Base-by-base conservation (phyloP, 371 early-diverging fungal species). In the Mucor ambiguus region DNA sequence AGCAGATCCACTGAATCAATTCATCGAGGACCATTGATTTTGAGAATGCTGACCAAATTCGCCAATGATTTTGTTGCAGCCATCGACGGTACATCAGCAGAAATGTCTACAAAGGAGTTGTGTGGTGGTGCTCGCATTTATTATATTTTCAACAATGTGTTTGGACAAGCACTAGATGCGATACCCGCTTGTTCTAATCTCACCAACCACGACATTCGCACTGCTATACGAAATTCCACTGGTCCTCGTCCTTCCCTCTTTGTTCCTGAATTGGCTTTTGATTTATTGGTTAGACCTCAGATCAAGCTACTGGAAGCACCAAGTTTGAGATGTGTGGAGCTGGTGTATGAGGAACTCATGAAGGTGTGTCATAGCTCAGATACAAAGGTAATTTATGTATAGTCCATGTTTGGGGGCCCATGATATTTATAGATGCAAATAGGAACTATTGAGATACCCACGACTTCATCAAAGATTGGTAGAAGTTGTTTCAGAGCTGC, bases 231-330 rank as follows among this genome's bases (percentile, higher is more conserved):
- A 59, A 96, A 97, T 78, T 92, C 95, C 4, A 93, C 91, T 4
- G 96, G 95, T 16, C 95, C 95, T 18, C 82, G 94, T 5, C 89
- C 94, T 10, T 91, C 92, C 8, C 81, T 95, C 28, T 93, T 96
- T 85, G 94, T 97, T 16, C 93, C 94, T 8, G 96, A 97, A 73
- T 79, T 89, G 56, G 93, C 96, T 0, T 97, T 96, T 85, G 94
- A 96, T 73, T 79, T 94, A 41, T 71, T 95, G 54, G 93, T 95
- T 44, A 91, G 92, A 69, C 92, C 92, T 32, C 94, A 93, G 75
- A 93, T 96, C 64, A 85, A 87, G 63, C 66, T 88, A 22, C 81
- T 96, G 32, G 92, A 94, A 69, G 83, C 90, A 12, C 95, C 96
- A n/a, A 92, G 93, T 66, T 75, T 93, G 67, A 80, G 92, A 49